These are phyloP conservation scores for Tylopilus vinaceipallidus DNA, from an alignment of 768 basidiomycete species.

Conservation along the genomic window DNA sequence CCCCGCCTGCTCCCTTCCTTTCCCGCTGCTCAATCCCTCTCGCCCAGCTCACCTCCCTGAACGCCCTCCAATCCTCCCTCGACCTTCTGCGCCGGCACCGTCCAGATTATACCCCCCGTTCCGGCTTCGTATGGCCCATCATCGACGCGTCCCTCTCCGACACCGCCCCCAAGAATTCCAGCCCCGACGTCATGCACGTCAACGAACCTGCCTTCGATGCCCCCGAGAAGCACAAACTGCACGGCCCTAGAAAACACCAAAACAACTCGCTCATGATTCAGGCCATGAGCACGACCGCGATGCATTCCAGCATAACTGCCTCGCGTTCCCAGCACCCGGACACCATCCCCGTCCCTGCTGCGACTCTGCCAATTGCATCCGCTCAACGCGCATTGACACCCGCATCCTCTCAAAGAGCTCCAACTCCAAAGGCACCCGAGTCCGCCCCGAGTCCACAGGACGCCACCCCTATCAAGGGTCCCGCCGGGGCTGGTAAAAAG, in stretches of 20 bases:
- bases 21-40: not conserved
- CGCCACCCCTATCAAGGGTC: conserved; percentile 40
- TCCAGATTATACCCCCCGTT: conserved; percentile 81
- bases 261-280: conserved; percentile 68
- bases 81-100: conserved; percentile 68
- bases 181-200: conserved; percentile 27
- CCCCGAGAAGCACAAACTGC: conserved; percentile 23
- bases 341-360: conserved; percentile 25
- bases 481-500: conserved; percentile 58
- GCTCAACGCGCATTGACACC: conserved; percentile 33
- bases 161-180: conserved; percentile 40
- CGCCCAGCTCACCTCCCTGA: conserved; percentile 62
- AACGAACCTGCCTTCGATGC: conserved; percentile 20
- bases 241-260: conserved; percentile 53
- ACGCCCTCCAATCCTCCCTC: conserved; percentile 73
- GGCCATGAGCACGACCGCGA: conserved; percentile 78
- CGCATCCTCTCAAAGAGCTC: conserved; percentile 32
- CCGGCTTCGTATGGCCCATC: conserved; percentile 85
- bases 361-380: conserved; percentile 21
- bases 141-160: conserved; percentile 49
- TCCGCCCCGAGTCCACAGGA: conserved; percentile 46
- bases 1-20: conserved; percentile 16
- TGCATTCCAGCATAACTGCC: conserved; percentile 59
- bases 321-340: conserved; percentile 35
- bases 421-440: conserved; percentile 34